phyloP scores from a whole-genome alignment of 192 early-diverging fungal species.

The Coemansia sp. region DNA sequence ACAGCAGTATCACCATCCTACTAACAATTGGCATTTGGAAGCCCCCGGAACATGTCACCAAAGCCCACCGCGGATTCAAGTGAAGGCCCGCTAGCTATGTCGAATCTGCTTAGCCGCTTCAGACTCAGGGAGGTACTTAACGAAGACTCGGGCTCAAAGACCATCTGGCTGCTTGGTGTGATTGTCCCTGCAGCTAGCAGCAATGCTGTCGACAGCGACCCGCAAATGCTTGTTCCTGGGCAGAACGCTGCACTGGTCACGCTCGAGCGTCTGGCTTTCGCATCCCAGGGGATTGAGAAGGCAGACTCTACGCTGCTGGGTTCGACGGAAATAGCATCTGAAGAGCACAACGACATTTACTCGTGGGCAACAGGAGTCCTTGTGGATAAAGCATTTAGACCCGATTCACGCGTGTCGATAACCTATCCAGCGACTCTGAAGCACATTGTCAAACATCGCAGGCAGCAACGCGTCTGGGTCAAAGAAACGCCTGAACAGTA shows the following conservation, averaged over 20 bases:
- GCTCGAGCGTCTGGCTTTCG: constrained; percentile 32
- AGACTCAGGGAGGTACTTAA: constrained; percentile 30
- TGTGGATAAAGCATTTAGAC: constrained; percentile 19
- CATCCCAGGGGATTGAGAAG: neutral
- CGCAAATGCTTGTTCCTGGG: constrained; percentile 4
- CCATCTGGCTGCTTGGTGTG: constrained; percentile 30
- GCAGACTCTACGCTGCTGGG: constrained; percentile 1
- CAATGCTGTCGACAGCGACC: neutral
- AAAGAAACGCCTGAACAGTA: constrained; percentile 66
- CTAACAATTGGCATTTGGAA: too few relatives aligned
- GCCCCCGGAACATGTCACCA: constrained; percentile 1
- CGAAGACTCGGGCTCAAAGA: constrained; percentile 38
- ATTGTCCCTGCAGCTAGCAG: constrained; percentile 1
- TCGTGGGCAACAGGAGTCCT: constrained; percentile 58
- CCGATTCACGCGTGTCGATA: constrained; percentile 57
- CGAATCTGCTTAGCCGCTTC: constrained; percentile 17
- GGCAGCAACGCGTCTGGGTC: constrained; percentile 57
- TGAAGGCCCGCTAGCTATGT: neutral
- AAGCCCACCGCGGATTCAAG: neutral
- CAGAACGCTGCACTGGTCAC: constrained; percentile 33
- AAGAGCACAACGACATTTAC: constrained; percentile 66
- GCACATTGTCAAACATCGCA: constrained; percentile 71
- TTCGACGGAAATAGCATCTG: constrained; percentile 19
- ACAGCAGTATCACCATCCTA: too few relatives aligned
- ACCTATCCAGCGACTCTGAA: constrained; percentile 64